Conservation (phyloP, 495 filamentous ascomycete species). For the Aspergillus bertholletiae region DNA sequence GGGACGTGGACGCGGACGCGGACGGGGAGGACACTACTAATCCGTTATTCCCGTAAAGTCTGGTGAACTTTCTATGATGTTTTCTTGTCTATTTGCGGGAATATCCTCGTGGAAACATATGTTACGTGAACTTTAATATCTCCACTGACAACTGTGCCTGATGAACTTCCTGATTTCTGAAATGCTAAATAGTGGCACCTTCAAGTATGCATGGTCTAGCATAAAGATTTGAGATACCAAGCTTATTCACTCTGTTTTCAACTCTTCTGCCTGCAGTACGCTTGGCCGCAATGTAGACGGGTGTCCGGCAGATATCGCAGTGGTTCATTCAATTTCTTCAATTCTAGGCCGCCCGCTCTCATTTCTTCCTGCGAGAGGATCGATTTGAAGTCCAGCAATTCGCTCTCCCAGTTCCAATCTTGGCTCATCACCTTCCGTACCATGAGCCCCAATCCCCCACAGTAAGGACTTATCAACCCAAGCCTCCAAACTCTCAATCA, state of each 20-base stretch:
- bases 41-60: neutral
- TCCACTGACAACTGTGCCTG: neutral
- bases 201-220: neutral
- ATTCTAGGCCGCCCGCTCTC: slow-evolving; percentile 33
- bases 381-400: slow-evolving; percentile 37
- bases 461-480: slow-evolving; percentile 60
- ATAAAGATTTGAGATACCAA: neutral
- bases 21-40: slow-evolving; percentile 11
- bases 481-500: slow-evolving; percentile 68
- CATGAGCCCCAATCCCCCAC: slow-evolving; percentile 34
- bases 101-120: neutral
- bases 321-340: slow-evolving; percentile 50
- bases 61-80: neutral
- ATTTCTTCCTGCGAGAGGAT: slow-evolving; percentile 32
- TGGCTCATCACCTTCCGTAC: slow-evolving; percentile 18
- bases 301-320: neutral
- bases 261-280: neutral
- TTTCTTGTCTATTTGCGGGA: neutral
- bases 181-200: neutral
- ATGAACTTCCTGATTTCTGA: neutral
- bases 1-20: slow-evolving; percentile 18
- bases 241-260: neutral
- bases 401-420: slow-evolving; percentile 30
- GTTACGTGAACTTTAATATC: neutral
- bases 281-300: neutral